phyloP scores from a whole-genome alignment of 306 rosid genomes.

The Sophora flavescens region DNA sequence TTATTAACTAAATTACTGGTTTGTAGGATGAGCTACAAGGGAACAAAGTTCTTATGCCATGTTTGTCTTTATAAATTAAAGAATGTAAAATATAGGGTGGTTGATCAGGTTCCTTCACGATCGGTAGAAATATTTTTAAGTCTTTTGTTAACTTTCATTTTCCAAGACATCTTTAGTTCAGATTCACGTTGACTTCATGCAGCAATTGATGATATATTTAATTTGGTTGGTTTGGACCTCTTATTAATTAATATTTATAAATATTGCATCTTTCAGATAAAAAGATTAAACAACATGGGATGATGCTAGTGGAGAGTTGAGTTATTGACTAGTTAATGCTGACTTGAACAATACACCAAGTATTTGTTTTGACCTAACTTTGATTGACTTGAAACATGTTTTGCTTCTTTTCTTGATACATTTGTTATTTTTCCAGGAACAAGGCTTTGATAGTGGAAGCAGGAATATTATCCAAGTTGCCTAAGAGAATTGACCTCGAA shows the following conservation, averaged over 20 bases:
- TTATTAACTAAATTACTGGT: slow-evolving; percentile 47
- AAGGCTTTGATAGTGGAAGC: slow-evolving; percentile 73
- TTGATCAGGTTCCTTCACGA: slow-evolving; percentile 58
- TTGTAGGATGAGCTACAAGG: slow-evolving; percentile 43
- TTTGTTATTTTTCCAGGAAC: slow-evolving; percentile 53
- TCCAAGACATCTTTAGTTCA: slow-evolving; percentile 45
- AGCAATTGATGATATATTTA: slow-evolving; percentile 31
- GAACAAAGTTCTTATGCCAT: slow-evolving; percentile 41
- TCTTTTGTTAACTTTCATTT: slow-evolving; percentile 54
- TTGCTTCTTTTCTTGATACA: slow-evolving; percentile 16
- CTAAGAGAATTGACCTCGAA: slow-evolving; percentile 53
- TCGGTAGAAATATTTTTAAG: slow-evolving; percentile 39
- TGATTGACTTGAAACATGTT: slow-evolving; percentile 36
- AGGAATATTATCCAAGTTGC: slow-evolving; percentile 63
- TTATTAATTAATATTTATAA: not conserved
- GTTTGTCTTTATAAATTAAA: slow-evolving; percentile 49
- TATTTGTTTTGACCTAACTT: slow-evolving; percentile 39
- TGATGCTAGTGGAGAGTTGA: not conserved
- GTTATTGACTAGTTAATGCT: slow-evolving; percentile 2
- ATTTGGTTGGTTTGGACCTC: slow-evolving; percentile 40
- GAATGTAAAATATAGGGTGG: slow-evolving; percentile 44
- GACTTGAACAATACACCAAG: not conserved
- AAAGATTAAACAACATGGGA: not conserved
- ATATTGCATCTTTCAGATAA: slow-evolving; percentile 14
- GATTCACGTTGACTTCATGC: slow-evolving; percentile 61